phyloP scores from a whole-genome alignment of 2,329 filamentous ascomycete genomes.

The Rugonectria rugulosa region DNA sequence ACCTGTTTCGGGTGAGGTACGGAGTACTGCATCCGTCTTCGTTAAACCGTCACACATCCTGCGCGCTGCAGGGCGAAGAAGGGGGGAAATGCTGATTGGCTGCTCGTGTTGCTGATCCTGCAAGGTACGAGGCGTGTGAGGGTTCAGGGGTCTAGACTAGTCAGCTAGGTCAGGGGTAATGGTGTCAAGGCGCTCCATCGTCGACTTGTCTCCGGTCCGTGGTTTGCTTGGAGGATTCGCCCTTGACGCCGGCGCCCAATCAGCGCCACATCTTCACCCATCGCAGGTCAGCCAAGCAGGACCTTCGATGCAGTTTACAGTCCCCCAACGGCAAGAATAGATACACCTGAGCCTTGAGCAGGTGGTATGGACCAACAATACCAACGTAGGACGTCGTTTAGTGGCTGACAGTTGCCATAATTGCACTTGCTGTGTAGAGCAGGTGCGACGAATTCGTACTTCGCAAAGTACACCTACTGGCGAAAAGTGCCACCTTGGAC shows the following conservation, averaged over 20 bases:
- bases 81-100: conserved; percentile 28
- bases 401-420: conserved; percentile 7
- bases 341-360: too few relatives aligned
- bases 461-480: too few relatives aligned
- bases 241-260: conserved; percentile 7
- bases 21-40: too few relatives aligned
- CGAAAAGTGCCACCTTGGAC: not conserved
- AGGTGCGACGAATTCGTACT: too few relatives aligned
- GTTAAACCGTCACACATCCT: conserved; percentile 35
- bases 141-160: conserved; percentile 19
- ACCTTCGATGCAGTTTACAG: too few relatives aligned
- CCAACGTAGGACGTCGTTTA: not conserved
- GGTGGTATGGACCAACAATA: too few relatives aligned
- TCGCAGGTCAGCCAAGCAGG: conserved; percentile 1
- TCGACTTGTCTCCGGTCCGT: not conserved
- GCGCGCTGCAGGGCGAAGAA: conserved; percentile 29
- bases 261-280: not conserved
- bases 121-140: conserved; percentile 32
- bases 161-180: conserved; percentile 34
- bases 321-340: too few relatives aligned
- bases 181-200: conserved; percentile 17
- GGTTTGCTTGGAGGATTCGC: not conserved
- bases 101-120: conserved; percentile 33
- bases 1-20: conserved; percentile 34
- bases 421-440: too few relatives aligned